A percentile compares a stretch with the other conserved stretches of the same genome.
Evolutionary conservation across 2,329 filamentous ascomycete genomes (phyloP).

Genomic region (Botrytis porri): DNA sequence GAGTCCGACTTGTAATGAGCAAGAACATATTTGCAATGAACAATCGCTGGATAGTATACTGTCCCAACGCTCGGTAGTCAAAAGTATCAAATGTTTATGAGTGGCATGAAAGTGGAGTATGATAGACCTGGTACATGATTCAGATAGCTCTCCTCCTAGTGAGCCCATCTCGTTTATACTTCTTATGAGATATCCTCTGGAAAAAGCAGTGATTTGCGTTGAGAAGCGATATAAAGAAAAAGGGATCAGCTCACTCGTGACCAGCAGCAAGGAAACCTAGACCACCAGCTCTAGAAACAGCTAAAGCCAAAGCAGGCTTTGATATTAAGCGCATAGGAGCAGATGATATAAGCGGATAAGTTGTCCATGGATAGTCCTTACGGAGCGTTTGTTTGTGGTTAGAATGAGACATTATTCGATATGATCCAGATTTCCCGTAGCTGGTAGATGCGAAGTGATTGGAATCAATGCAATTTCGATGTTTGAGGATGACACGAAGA

Average conservation of each 20-base stretch:
- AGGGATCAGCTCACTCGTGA: slow-evolving; percentile 30
- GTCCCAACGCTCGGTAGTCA: not conserved
- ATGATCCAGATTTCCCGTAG: not conserved
- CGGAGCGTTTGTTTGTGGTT: slow-evolving; percentile 18
- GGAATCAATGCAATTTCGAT: not conserved
- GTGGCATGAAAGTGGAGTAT: not conserved
- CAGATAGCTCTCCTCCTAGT: not conserved
- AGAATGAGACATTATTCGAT: slow-evolving; percentile 11
- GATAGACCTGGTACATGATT: not conserved
- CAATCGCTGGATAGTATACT: not conserved
- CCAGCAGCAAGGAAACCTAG: slow-evolving; percentile 48
- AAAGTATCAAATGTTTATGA: not conserved
- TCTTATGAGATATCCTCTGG: not conserved
- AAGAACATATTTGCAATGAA: slow-evolving; percentile 10
- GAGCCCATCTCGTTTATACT: not conserved
- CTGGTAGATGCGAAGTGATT: not conserved
- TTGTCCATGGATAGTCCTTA: slow-evolving; percentile 22
- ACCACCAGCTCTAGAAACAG: slow-evolving; percentile 55
- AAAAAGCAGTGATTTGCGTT: not conserved
- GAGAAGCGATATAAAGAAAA: not conserved
- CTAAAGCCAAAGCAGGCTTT: slow-evolving; percentile 53
- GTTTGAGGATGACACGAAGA: not conserved
- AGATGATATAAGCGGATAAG: slow-evolving; percentile 48
- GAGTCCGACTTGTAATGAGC: slow-evolving; percentile 29
- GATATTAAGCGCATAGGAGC: slow-evolving; percentile 70